A percentile compares a stretch with the other conserved stretches of the same genome.
These are phyloP conservation scores for Coemansia interrupta DNA, from an alignment of 192 early-diverging fungal genomes.

Conservation along the genomic window DNA sequence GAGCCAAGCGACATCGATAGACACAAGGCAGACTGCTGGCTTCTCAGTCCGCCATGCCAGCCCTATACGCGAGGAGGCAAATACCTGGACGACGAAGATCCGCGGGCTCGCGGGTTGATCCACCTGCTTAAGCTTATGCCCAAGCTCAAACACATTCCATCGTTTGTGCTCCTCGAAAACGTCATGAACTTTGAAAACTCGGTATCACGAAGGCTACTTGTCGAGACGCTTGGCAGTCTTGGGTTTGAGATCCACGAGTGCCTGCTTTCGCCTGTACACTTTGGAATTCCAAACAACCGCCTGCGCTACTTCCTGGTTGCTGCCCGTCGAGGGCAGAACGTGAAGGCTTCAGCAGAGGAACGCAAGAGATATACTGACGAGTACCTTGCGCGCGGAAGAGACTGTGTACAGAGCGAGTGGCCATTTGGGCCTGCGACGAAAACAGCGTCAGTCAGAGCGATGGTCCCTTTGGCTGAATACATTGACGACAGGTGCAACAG, in stretches of 20 bases:
- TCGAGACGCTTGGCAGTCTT: slow-evolving; percentile 24
- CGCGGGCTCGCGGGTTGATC: slow-evolving; percentile 38
- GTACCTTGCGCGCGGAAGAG: slow-evolving; percentile 25
- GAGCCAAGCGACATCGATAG: slow-evolving; percentile 37
- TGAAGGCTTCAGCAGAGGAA: not conserved
- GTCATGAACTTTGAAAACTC: slow-evolving; percentile 54
- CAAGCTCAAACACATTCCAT: slow-evolving; percentile 14
- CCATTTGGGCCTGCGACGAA: slow-evolving; percentile 25
- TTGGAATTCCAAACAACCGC: slow-evolving; percentile 43
- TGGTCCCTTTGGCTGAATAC: slow-evolving; percentile 13
- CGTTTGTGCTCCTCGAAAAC: slow-evolving; percentile 38
- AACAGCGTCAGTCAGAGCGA: not conserved
- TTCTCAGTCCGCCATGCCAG: slow-evolving; percentile 92
- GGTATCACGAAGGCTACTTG: slow-evolving; percentile 20
- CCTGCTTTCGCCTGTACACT: slow-evolving; percentile 40
- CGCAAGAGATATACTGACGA: slow-evolving; percentile 5
- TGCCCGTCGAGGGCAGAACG: slow-evolving; percentile 3
- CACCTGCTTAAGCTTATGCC: slow-evolving; percentile 36
- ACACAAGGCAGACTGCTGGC: slow-evolving; percentile 76
- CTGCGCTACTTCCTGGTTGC: slow-evolving; percentile 39
- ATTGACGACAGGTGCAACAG: slow-evolving; percentile 13
- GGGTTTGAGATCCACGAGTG: slow-evolving; percentile 37
- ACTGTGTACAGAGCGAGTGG: slow-evolving; percentile 25
- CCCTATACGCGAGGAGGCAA: slow-evolving; percentile 78
- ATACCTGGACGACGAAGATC: slow-evolving; percentile 60